Evolutionary conservation across 805 yeast genomes (phyloP), one percentile per base, ranked within the genome.

Genomic region (Hanseniaspora occidentalis): DNA sequence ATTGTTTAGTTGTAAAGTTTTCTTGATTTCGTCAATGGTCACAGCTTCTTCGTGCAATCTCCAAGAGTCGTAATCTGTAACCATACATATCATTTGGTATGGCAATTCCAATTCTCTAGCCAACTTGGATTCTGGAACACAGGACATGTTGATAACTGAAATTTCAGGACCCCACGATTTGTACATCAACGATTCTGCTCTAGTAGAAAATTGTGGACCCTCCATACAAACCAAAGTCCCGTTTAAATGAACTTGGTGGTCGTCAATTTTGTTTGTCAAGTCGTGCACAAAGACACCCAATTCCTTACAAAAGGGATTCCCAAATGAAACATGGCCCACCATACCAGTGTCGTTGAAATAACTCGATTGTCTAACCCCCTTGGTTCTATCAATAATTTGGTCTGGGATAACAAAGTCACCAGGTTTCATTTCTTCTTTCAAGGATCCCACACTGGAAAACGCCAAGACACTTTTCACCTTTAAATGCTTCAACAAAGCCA

Each of bases 61-160:
- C 99, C 99, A 92, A 19, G 98, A 94, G 58, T 92, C 99, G 63
- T 92, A 92, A 61, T 92, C 99, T 3, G 99, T 92, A 1, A 95
- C 80, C 99, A 92, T 92, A 64, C 99, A 92, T 48, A 92, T 73
- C 96, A 92, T 92, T 63, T 89, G 97, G 64, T 92, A 92, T 22
- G 95, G 72, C 48, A 92, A 79, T 63, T 92, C 99, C 35, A 97
- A 96, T 65, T 92, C 99, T 56, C 94, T 76, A 3, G 99, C 98
- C 47, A 92, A 72, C 60, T 92, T 92, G 31, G 95, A 80, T 66
- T 92, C 99, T n/a, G 99, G 99, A 44, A 92, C 64, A 43, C 85
- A 92, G 39, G 94, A 80, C 99, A 92, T 92, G 67, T 92, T 92
- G 60, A 92, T 92, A 42, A 92, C 94, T 6, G 95, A 97, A 43